Evolutionary conservation across 1,139 yeast genomes (phyloP).

Genomic region (Blastobotrys petasosporus): DNA sequence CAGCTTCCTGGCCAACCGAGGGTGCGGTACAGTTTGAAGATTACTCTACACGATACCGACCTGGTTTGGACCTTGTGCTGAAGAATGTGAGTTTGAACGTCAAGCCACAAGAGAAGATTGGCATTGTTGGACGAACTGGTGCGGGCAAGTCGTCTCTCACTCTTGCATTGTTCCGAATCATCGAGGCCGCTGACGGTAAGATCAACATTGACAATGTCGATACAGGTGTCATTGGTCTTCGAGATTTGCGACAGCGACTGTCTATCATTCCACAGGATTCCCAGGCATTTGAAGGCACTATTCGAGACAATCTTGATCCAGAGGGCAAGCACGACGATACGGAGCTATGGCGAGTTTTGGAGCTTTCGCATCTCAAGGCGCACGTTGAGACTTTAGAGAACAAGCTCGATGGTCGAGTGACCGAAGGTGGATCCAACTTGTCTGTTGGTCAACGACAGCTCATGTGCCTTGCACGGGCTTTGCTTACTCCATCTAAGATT

Average conservation of each 20-base stretch:
- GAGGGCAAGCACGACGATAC: slow-evolving; percentile 62
- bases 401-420: slow-evolving; percentile 57
- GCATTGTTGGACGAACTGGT: slow-evolving; percentile 96
- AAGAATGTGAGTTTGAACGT: slow-evolving; percentile 63
- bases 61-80: slow-evolving; percentile 75
- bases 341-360: slow-evolving; percentile 79
- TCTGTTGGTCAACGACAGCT: slow-evolving; percentile 91
- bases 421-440: slow-evolving; percentile 82
- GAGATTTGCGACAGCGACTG: slow-evolving; percentile 74
- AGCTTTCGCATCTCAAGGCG: slow-evolving; percentile 73
- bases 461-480: slow-evolving; percentile 85
- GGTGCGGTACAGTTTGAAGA: slow-evolving; percentile 70
- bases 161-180: slow-evolving; percentile 80
- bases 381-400: slow-evolving; percentile 63
- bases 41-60: slow-evolving; percentile 81
- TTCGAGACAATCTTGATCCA: slow-evolving; percentile 88
- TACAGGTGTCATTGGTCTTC: slow-evolving; percentile 67
- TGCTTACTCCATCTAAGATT: slow-evolving; percentile 70
- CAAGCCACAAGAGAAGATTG: slow-evolving; percentile 77
- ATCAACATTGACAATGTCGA: slow-evolving; percentile 69
- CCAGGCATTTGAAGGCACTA: slow-evolving; percentile 89
- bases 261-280: slow-evolving; percentile 97
- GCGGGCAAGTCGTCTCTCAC: slow-evolving; percentile 95
- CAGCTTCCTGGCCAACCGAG: slow-evolving; percentile 64
- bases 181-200: slow-evolving; percentile 70